A percentile compares a stretch with the other conserved stretches of the same genome.
Evolutionary conservation across 176 grass and related monocot genomes (phyloP).

Genomic region (Aechmea fasciata): DNA sequence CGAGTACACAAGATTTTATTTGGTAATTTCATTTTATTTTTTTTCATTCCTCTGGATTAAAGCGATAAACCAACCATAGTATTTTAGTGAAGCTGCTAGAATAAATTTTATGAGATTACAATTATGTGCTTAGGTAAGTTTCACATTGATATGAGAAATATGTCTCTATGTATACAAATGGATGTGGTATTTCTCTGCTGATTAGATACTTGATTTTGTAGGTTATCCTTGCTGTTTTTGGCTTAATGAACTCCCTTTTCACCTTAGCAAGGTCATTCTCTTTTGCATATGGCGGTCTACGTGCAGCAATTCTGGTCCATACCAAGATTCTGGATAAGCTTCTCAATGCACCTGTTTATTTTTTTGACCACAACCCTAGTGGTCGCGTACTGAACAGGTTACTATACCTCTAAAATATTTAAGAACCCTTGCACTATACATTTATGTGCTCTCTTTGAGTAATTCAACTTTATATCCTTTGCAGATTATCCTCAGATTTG

Average conservation of each 20-base stretch:
- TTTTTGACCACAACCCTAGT: slow-evolving; percentile 89
- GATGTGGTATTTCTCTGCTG: slow-evolving; percentile 11
- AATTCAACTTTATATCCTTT: slow-evolving; percentile 7
- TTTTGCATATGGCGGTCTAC: slow-evolving; percentile 80
- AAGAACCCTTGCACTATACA: not conserved
- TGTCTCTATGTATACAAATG: no score
- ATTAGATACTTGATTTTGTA: slow-evolving; percentile 32
- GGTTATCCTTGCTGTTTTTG: slow-evolving; percentile 71
- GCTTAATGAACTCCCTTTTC: slow-evolving; percentile 79
- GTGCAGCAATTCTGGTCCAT: slow-evolving; percentile 76
- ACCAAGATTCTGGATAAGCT: slow-evolving; percentile 65
- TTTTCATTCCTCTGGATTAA: slow-evolving; percentile 8
- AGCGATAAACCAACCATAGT: not conserved
- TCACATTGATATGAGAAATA: no score
- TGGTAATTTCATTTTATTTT: slow-evolving; percentile 43
- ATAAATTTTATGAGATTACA: no score
- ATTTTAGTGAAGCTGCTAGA: no score
- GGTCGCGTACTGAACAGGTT: slow-evolving; percentile 89
- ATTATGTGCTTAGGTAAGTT: no score
- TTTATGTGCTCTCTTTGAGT: not conserved
- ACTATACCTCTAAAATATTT: not conserved
- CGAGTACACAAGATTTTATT: slow-evolving; percentile 56
- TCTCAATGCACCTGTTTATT: slow-evolving; percentile 55
- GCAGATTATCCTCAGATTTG: slow-evolving; percentile 88
- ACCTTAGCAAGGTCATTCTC: slow-evolving; percentile 82